These are phyloP conservation scores for Kickxella alabastrina DNA, from an alignment of 192 early-diverging fungal genomes.

Conservation along the genomic window DNA sequence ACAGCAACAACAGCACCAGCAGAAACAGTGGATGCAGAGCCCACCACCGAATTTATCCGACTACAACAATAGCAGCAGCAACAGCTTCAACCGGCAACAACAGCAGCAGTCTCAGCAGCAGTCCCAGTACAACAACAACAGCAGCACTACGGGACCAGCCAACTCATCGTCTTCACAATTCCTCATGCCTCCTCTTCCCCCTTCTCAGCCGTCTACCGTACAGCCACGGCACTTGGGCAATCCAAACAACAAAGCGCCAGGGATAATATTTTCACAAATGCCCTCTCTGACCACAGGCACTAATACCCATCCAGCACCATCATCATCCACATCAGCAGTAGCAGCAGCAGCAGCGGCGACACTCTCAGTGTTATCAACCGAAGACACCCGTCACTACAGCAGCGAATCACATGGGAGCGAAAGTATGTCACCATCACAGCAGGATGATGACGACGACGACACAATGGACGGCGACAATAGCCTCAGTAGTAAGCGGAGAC, in stretches of 20 bases:
- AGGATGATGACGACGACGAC: slow-evolving; percentile 6
- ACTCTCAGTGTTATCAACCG: neutral
- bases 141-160: neutral
- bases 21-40: too few species aligned
- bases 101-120: neutral
- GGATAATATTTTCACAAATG: slow-evolving; percentile 39
- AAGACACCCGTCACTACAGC: neutral
- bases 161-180: too few species aligned
- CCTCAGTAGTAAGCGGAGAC: slow-evolving; percentile 21
- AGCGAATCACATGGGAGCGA: neutral
- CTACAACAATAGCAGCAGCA: too few species aligned
- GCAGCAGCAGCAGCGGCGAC: neutral
- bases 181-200: neutral
- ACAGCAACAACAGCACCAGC: slow-evolving; percentile 4
- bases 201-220: too few species aligned
- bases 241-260: too few species aligned
- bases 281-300: slow-evolving; percentile 19
- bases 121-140: neutral
- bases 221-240: too few species aligned
- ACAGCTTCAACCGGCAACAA: neutral
- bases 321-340: too few species aligned
- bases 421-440: too few species aligned
- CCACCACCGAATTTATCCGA: too few species aligned
- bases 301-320: neutral
- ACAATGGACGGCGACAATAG: neutral